Percentiles rank a stretch among this genome's conserved stretches.
These are phyloP conservation scores for Candida sp. DNA, from an alignment of 1,139 yeast genomes.

Conservation along the genomic window DNA sequence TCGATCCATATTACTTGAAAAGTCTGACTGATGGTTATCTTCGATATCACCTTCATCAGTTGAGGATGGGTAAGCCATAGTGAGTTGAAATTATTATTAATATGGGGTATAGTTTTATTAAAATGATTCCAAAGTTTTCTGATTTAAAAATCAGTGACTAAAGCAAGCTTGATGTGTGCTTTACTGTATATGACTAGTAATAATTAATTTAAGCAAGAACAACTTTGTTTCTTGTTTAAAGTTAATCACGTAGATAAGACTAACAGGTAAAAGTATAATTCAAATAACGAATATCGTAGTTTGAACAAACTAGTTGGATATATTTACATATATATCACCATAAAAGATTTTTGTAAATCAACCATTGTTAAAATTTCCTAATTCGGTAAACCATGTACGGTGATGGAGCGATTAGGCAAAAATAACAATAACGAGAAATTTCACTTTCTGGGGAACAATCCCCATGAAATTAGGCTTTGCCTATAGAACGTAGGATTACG, in stretches of 20 bases:
- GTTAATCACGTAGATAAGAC: too few species aligned
- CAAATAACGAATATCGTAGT: background rate
- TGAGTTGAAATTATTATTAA: too few species aligned
- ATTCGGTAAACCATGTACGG: background rate
- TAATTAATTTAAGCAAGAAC: too few species aligned
- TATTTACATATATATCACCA: background rate
- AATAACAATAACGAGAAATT: background rate
- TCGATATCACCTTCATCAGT: constrained; percentile 5
- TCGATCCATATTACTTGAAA: background rate
- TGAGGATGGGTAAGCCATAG: background rate
- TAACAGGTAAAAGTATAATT: too few species aligned
- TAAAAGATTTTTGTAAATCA: background rate
- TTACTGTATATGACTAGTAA: too few species aligned
- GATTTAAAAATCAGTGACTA: too few species aligned
- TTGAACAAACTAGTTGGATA: background rate
- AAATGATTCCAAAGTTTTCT: too few species aligned
- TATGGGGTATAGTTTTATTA: too few species aligned
- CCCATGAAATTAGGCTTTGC: too few species aligned
- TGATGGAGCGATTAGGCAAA: background rate
- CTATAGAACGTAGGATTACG: background rate
- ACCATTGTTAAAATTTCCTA: background rate
- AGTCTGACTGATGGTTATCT: constrained; percentile 3
- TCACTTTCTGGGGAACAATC: background rate
- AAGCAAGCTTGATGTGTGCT: too few species aligned
- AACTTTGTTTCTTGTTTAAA: too few species aligned